phyloP scores from a whole-genome alignment of 2,329 filamentous ascomycete genomes.

The Neurospora sp. region DNA sequence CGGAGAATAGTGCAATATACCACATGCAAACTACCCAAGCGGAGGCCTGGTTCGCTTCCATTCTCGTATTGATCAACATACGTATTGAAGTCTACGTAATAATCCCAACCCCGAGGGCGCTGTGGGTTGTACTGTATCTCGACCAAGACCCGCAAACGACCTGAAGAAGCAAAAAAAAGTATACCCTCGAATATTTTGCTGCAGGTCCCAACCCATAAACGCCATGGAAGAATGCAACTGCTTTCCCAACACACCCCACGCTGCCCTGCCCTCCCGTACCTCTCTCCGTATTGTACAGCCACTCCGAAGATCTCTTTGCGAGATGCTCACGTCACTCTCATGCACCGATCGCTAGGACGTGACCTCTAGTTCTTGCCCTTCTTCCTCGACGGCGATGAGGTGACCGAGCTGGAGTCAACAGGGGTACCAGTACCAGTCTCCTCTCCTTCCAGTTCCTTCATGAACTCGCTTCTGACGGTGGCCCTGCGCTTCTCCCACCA shows the following conservation, averaged over 20 bases:
- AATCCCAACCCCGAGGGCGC: background rate
- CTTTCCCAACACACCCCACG: background rate
- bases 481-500: slow-evolving; percentile 87
- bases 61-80: background rate
- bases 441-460: slow-evolving; percentile 72
- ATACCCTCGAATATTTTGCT: slow-evolving; percentile 1
- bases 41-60: background rate
- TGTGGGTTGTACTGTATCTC: background rate
- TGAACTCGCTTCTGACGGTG: slow-evolving; percentile 64
- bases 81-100: background rate
- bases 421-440: slow-evolving; percentile 58
- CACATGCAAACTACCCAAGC: background rate
- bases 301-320: background rate
- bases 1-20: background rate
- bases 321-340: slow-evolving; percentile 44
- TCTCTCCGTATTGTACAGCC: background rate
- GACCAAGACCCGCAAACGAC: background rate
- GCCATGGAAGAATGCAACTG: slow-evolving; percentile 16
- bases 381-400: slow-evolving; percentile 43
- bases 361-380: slow-evolving; percentile 49
- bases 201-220: slow-evolving; percentile 11
- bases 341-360: slow-evolving; percentile 43
- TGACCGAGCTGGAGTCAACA: slow-evolving; percentile 38
- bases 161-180: background rate
- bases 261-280: slow-evolving; percentile 1